Conservation (phyloP, 805 yeast species). For the Barnettozyma salicaria region DNA sequence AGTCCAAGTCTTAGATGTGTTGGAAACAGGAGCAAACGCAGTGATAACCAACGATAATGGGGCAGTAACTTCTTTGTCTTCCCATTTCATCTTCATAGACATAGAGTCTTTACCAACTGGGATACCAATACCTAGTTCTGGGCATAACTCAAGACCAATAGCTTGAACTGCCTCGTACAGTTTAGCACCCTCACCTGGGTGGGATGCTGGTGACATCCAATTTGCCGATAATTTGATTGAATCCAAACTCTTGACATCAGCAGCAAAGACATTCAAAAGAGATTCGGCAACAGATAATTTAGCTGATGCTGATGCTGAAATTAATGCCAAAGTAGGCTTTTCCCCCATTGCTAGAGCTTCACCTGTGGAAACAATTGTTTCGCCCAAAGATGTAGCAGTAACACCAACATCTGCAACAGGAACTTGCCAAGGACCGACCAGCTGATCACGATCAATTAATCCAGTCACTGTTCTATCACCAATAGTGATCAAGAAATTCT, state of each 20-base stretch:
- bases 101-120: constrained; percentile 99
- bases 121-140: constrained; percentile 81
- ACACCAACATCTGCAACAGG: constrained; percentile 99
- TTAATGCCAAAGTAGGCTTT: constrained; percentile 83
- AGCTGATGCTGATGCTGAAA: constrained; percentile 86
- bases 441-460: constrained; percentile 92
- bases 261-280: constrained; percentile 79
- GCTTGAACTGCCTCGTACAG: constrained; percentile 97
- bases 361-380: constrained; percentile 67
- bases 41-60: constrained; percentile 89
- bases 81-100: constrained; percentile 99
- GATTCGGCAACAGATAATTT: constrained; percentile 96
- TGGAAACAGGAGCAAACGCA: constrained; percentile 80
- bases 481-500: constrained; percentile 91
- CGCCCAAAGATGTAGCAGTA: constrained; percentile 85
- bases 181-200: constrained; percentile 91
- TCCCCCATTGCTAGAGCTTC: constrained; percentile 98
- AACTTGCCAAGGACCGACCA: constrained; percentile 99
- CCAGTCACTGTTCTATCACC: constrained; percentile 99
- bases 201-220: constrained; percentile 98
- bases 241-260: constrained; percentile 72
- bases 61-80: constrained; percentile 84
- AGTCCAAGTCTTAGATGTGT: constrained; percentile 92
- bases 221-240: constrained; percentile 87
- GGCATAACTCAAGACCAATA: constrained; percentile 89